Conservation (phyloP, 2,329 filamentous ascomycete species). For the Colletotrichum sp. region DNA sequence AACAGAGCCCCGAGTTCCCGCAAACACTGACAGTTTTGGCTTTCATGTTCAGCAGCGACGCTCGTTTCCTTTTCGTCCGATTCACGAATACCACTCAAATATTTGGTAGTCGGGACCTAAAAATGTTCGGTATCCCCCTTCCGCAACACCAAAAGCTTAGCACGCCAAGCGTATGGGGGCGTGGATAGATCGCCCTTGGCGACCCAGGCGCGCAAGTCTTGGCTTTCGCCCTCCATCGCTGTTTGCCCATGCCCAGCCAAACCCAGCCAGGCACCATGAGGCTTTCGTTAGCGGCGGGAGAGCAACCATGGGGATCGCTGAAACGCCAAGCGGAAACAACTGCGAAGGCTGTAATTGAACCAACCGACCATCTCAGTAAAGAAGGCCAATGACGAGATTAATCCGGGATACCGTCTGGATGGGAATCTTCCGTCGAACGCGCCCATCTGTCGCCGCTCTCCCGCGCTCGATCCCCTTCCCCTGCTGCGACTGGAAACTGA, state of each 20-base stretch:
- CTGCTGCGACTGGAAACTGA: not conserved
- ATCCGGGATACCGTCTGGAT: not conserved
- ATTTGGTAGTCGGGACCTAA: not conserved
- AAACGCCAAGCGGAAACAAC: conserved; percentile 21
- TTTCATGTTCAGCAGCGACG: not conserved
- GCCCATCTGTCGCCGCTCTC: not conserved
- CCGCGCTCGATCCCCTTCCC: conserved; percentile 3
- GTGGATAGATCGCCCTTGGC: conserved; percentile 13
- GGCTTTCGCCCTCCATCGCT: not conserved
- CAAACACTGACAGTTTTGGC: conserved; percentile 16
- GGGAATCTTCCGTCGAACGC: not conserved
- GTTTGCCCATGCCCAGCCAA: not conserved
- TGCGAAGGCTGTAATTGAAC: not conserved
- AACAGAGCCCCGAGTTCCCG: not conserved
- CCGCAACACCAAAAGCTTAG: conserved; percentile 16
- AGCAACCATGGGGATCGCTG: conserved; percentile 10
- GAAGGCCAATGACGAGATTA: not conserved
- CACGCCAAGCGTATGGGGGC: conserved; percentile 1
- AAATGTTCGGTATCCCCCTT: not conserved
- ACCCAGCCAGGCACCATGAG: not conserved
- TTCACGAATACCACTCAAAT: not conserved
- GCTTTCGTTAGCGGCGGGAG: conserved; percentile 8
- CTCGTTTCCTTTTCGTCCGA: conserved; percentile 19
- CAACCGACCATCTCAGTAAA: not conserved
- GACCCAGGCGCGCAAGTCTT: not conserved